Evolutionary conservation across 1,139 yeast genomes (phyloP).

Genomic region (Wickerhamomyces sp.): DNA sequence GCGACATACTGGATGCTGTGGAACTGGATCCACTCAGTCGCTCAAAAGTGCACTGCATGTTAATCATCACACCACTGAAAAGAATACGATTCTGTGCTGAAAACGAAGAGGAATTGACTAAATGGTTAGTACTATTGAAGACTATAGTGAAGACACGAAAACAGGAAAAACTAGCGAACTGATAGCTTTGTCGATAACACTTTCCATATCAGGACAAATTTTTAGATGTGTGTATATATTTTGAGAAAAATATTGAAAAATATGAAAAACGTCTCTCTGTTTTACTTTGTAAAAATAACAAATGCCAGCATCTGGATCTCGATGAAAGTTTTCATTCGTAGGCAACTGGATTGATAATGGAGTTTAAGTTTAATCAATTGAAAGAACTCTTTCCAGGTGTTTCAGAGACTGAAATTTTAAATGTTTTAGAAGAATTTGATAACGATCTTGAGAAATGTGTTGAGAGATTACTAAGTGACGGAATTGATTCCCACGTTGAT

Average conservation of each 20-base stretch:
- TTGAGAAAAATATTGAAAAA: no score
- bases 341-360: no score
- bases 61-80: conserved; percentile 44
- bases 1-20: conserved; percentile 46
- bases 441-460: neutral
- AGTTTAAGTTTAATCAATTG: neutral
- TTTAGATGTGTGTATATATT: neutral
- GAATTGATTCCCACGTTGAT: no score
- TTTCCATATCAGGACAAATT: neutral
- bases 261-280: no score
- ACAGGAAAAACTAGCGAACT: conserved; percentile 3
- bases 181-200: no score
- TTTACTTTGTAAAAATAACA: no score
- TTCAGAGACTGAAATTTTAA: neutral
- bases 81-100: conserved; percentile 42
- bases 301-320: no score
- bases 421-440: neutral
- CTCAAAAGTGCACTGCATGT: conserved; percentile 42
- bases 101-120: conserved; percentile 43
- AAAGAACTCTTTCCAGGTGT: neutral
- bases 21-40: conserved; percentile 47
- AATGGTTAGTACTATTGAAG: conserved; percentile 37
- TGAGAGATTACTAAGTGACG: neutral
- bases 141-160: conserved; percentile 18
- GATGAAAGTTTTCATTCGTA: no score